phyloP scores from a whole-genome alignment of 805 yeast genomes.

The Wickerhamia fluorescens region DNA sequence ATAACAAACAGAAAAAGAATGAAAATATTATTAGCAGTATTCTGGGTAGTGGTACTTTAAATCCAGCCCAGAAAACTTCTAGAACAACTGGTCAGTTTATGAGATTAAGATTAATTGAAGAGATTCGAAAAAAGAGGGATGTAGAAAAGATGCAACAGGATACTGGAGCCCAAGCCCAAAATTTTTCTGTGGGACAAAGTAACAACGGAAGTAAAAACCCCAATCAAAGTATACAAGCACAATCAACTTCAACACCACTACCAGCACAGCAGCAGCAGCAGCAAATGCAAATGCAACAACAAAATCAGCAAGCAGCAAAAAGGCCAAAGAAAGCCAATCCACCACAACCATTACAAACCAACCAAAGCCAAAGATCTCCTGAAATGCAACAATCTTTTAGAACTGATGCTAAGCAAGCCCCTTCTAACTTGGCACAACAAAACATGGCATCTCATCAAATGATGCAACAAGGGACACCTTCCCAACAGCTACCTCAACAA shows the following conservation, averaged over 20 bases:
- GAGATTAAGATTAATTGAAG: conserved; percentile 84
- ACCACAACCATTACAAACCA: conserved; percentile 3
- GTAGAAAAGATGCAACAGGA: conserved; percentile 36
- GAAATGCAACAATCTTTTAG: conserved; percentile 3
- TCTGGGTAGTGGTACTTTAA: conserved; percentile 5
- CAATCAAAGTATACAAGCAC: conserved; percentile 2
- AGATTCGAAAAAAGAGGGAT: conserved; percentile 61
- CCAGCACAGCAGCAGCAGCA: conserved; percentile 11
- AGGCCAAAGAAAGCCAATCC: conserved; percentile 17
- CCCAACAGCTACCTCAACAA: conserved; percentile 14
- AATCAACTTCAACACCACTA: conserved; percentile 6
- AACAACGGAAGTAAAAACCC: conserved; percentile 29
- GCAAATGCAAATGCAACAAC: conserved; percentile 17
- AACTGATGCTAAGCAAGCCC: background rate
- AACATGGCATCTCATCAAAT: conserved; percentile 1
- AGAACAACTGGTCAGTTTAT: conserved; percentile 60
- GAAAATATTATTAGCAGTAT: conserved; percentile 6
- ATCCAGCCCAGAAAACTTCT: conserved; percentile 14
- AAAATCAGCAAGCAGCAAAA: background rate
- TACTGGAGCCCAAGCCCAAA: conserved; percentile 33
- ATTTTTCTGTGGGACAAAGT: conserved; percentile 20
- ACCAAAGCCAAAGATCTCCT: conserved; percentile 1
- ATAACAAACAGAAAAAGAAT: conserved; percentile 16
- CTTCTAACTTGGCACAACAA: background rate
- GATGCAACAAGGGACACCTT: conserved; percentile 10